Base-by-base conservation (phyloP, 164 flowering plant genomes). In the Stephania japonica region DNA sequence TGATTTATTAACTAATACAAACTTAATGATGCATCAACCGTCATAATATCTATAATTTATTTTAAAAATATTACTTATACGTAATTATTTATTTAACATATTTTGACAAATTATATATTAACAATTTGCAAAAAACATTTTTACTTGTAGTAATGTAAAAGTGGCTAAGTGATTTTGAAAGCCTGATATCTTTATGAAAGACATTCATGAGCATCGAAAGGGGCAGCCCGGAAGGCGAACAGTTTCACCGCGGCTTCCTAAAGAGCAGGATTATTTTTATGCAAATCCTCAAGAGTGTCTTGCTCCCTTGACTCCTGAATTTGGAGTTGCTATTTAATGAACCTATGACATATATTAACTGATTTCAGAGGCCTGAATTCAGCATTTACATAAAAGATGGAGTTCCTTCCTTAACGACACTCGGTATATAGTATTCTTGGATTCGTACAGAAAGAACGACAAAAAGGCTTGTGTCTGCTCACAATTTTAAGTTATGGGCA, bases 231-330 rank as follows among this genome's bases (percentile, higher is more conserved):
- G 65, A 1, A 86, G 79, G 65, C 86, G 98, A 75, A 44, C 80
- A 78, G 87, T 87, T 49, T 89, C 91, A 77, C 87, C 91, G 18
- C 93, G 89, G 76, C 77, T 82, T 72, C 98, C 98, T 5, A 93
- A 93, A 70, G 97, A 90, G 72, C 94, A 92, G 78, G 98, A 90
- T 75, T 90, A 91, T 74, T 92, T 92, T 74, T 92, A 89, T 53
- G 78, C 98, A 74, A 93, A 93, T 72, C 97, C 98, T 11, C 81
- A 88, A 23, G 98, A 93, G 76, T 93, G 98, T 77, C 75, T 93
- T 78, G 62, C 21, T 6, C 86, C 42, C 43, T 38, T 27, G 69
- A 19, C n/a, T 27, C 69, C 69, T 10, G 69, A 27, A 38, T 38
- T 44, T 19, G n/a, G 23, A 56, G 62, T 6, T 56, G 62, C 62